phyloP scores from a whole-genome alignment of 2,329 filamentous ascomycete genomes.

The Pyricularia grisea region DNA sequence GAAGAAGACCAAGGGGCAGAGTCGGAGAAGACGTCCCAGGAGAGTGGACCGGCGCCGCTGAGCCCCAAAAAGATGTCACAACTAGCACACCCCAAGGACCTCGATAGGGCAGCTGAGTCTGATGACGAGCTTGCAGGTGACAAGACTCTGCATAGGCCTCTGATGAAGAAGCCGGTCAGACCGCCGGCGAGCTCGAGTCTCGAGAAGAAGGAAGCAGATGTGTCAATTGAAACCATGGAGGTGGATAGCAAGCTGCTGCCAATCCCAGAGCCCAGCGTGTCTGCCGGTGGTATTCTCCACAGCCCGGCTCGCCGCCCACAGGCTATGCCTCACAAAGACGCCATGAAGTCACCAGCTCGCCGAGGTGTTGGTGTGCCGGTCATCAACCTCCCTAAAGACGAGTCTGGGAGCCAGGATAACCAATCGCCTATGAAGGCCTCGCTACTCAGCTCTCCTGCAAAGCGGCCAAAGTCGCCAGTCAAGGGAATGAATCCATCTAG shows the following conservation, averaged over 20 bases:
- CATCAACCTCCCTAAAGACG: neutral
- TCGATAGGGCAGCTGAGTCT: slow-evolving; percentile 34
- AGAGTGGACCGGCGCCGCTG: slow-evolving; percentile 32
- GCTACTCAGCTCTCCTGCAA: slow-evolving; percentile 40
- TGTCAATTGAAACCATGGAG: neutral
- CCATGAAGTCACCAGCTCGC: slow-evolving; percentile 47
- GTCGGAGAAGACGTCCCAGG: slow-evolving; percentile 4
- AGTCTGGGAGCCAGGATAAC: slow-evolving; percentile 15
- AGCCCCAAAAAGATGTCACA: slow-evolving; percentile 58
- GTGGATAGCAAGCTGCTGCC: slow-evolving; percentile 19
- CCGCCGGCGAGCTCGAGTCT: slow-evolving; percentile 22
- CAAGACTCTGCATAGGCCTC: slow-evolving; percentile 37
- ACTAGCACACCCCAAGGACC: slow-evolving; percentile 28
- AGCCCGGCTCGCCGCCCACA: slow-evolving; percentile 49
- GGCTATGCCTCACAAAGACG: slow-evolving; percentile 42
- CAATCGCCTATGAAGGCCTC: slow-evolving; percentile 28
- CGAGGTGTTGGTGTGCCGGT: slow-evolving; percentile 32
- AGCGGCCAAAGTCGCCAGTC: slow-evolving; percentile 35
- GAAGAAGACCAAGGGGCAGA: slow-evolving; percentile 23
- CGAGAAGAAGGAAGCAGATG: slow-evolving; percentile 17
- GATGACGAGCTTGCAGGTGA: slow-evolving; percentile 52
- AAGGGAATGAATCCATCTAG: slow-evolving; percentile 24
- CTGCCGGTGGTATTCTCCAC: slow-evolving; percentile 24
- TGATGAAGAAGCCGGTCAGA: slow-evolving; percentile 48
- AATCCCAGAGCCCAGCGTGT: slow-evolving; percentile 25